A percentile compares a stretch with the other conserved stretches of the same genome.
Evolutionary conservation across 352 stramenopile species (phyloP).

Genomic region (Phytopythium delawarense): DNA sequence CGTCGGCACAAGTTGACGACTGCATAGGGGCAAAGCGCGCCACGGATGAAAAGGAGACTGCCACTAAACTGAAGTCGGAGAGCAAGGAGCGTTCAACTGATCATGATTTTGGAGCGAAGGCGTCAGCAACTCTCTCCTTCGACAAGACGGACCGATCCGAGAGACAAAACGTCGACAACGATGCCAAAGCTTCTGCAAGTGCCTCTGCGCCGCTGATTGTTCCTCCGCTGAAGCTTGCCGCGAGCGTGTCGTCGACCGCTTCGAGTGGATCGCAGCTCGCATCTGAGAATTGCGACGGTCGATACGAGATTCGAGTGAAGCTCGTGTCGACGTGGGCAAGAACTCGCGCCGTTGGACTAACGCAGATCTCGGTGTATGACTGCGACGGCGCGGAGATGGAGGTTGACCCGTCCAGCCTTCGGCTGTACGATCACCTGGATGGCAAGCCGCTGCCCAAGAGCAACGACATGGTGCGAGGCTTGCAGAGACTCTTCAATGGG

Average conservation of each 20-base stretch:
- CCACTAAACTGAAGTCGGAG: conserved; percentile 5
- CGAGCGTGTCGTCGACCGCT: background rate
- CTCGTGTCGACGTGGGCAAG: conserved; percentile 67
- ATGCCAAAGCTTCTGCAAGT: background rate
- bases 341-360: conserved; percentile 53
- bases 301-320: conserved; percentile 48
- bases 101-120: background rate
- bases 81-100: background rate
- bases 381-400: conserved; percentile 46
- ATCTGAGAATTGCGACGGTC: background rate
- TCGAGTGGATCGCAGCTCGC: background rate
- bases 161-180: background rate
- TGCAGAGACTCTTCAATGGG: conserved; percentile 53
- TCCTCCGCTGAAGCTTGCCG: conserved; percentile 21
- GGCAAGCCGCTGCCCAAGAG: conserved; percentile 42
- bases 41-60: background rate
- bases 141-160: background rate
- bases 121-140: background rate
- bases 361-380: conserved; percentile 68
- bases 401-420: conserved; percentile 36
- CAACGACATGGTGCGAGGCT: conserved; percentile 65
- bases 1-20: background rate
- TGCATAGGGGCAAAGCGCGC: background rate
- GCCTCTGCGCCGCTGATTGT: conserved; percentile 7
- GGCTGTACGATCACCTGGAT: conserved; percentile 50